These are phyloP conservation scores for Microdochium nivale DNA, from an alignment of 2,329 filamentous ascomycete genomes.

Conservation along the genomic window DNA sequence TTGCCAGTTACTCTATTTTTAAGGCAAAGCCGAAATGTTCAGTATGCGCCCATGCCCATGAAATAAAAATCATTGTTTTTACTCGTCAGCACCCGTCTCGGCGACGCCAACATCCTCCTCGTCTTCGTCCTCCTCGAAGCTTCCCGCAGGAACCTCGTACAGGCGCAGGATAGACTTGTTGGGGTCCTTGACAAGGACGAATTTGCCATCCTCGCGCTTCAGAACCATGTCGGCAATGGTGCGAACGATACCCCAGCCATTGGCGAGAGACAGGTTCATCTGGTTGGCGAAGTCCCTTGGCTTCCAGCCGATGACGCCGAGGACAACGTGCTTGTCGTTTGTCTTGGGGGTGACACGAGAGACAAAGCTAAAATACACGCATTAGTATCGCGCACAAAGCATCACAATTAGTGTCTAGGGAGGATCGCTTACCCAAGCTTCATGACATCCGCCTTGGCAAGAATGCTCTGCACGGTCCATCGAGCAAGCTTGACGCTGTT, in stretches of 20 bases:
- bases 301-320: constrained; percentile 96
- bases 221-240: constrained; percentile 95
- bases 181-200: constrained; percentile 78
- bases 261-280: constrained; percentile 95
- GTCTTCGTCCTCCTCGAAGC: constrained; percentile 85
- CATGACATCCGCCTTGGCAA: constrained; percentile 96
- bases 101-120: constrained; percentile 51
- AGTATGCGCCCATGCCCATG: not conserved
- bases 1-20: not conserved
- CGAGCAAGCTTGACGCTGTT: constrained; percentile 97
- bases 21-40: not conserved
- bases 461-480: constrained; percentile 95
- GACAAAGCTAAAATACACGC: constrained; percentile 60
- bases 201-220: constrained; percentile 71
- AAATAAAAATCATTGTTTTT: constrained; percentile 6
- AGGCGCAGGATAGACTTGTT: constrained; percentile 93
- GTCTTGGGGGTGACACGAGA: constrained; percentile 87
- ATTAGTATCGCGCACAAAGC: constrained; percentile 11
- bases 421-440: constrained; percentile 72
- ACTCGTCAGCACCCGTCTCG: constrained; percentile 27
- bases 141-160: constrained; percentile 81
- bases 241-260: constrained; percentile 98
- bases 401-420: not conserved
- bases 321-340: constrained; percentile 88
- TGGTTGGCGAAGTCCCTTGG: constrained; percentile 92